Percentiles rank a stretch among this genome's conserved stretches.
Conservation (phyloP, 805 yeast species). For the Lipomyces sp. region DNA sequence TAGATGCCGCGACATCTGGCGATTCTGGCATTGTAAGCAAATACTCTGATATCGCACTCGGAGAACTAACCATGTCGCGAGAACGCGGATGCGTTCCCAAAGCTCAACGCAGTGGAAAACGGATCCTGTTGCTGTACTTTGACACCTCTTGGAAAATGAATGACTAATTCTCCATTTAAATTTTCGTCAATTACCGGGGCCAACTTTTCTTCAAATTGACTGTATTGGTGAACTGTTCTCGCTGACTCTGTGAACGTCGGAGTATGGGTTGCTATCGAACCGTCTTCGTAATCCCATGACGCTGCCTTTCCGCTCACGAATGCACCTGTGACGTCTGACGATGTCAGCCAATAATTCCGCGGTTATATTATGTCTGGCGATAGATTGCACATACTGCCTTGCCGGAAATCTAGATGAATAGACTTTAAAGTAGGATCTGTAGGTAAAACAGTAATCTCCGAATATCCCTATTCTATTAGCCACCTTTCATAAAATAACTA, state of each 20-base stretch:
- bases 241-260: constrained; percentile 31
- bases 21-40: constrained; percentile 7
- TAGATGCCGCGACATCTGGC: constrained; percentile 37
- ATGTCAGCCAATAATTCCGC: neutral
- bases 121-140: constrained; percentile 63
- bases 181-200: constrained; percentile 54
- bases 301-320: constrained; percentile 66
- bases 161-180: constrained; percentile 64
- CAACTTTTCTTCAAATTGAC: constrained; percentile 36
- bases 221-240: constrained; percentile 39
- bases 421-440: constrained; percentile 59
- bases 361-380: neutral
- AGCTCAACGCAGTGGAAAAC: constrained; percentile 17
- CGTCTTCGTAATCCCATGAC: constrained; percentile 61
- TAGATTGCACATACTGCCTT: constrained; percentile 49
- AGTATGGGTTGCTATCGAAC: constrained; percentile 47
- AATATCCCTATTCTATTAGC: constrained; percentile 58
- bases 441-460: constrained; percentile 84
- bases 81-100: constrained; percentile 36
- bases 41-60: neutral
- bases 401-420: constrained; percentile 79
- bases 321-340: constrained; percentile 58
- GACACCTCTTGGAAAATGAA: constrained; percentile 68
- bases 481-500: neutral
- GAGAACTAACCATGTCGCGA: constrained; percentile 20